Evolutionary conservation across 2,329 filamentous ascomycete species (phyloP).

Genomic region (Nigrograna mackinnonii): DNA sequence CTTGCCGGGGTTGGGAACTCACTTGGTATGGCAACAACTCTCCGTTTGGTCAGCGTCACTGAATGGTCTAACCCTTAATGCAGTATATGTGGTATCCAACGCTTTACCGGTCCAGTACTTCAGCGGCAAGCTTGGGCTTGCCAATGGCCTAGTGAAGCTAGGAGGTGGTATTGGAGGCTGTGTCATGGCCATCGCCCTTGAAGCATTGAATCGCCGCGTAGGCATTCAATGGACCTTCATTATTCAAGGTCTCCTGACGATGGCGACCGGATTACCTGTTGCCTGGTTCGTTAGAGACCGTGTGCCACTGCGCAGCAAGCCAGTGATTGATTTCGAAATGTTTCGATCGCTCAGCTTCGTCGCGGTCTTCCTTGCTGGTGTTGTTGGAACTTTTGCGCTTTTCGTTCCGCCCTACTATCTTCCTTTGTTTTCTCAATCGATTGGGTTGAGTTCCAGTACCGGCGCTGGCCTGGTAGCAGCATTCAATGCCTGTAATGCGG

Average conservation of each 20-base stretch:
- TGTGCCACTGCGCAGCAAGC: slow-evolving; percentile 17
- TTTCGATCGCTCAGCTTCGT: slow-evolving; percentile 25
- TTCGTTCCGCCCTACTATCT: slow-evolving; percentile 36
- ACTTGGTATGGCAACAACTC: no score
- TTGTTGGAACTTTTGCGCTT: slow-evolving; percentile 28
- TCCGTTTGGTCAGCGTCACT: no score
- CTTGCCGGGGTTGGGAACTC: slow-evolving; percentile 49
- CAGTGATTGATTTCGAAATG: slow-evolving; percentile 28
- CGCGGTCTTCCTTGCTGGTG: slow-evolving; percentile 24
- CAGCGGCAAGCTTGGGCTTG: slow-evolving; percentile 28
- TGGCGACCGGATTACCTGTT: slow-evolving; percentile 27
- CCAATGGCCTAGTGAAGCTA: slow-evolving; percentile 33
- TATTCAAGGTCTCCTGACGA: slow-evolving; percentile 26
- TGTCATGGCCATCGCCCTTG: slow-evolving; percentile 27
- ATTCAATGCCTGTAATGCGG: slow-evolving; percentile 33
- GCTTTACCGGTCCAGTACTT: slow-evolving; percentile 31
- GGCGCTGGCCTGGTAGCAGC: slow-evolving; percentile 29
- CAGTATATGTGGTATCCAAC: slow-evolving; percentile 27
- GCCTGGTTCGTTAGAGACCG: slow-evolving; percentile 30
- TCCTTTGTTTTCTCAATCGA: slow-evolving; percentile 29
- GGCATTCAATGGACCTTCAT: slow-evolving; percentile 36
- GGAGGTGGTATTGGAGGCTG: slow-evolving; percentile 31
- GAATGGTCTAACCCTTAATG: no score
- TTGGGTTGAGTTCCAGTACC: slow-evolving; percentile 26
- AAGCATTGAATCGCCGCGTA: slow-evolving; percentile 25